Evolutionary conservation across 805 yeast species (phyloP), one percentile per base, ranked within the genome.

Genomic region (Brettanomyces custersianus): DNA sequence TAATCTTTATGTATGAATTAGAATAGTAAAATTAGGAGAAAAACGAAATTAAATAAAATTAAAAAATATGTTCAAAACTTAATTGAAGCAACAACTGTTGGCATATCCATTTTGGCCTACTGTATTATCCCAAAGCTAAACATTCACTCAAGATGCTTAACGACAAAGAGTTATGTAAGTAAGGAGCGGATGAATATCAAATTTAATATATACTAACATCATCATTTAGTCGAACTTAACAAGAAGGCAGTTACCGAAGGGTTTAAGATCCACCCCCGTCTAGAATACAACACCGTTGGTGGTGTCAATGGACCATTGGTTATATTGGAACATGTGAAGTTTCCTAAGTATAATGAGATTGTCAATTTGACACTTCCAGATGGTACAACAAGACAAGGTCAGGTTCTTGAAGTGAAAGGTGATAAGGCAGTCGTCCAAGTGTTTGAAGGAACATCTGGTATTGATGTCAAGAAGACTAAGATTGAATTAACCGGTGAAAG

Each of bases 221-320:
- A 63, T 46, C 68, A 64, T 47, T 51, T 63, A 43, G 63, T 64
- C 59, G 59, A 38, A 62, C 57, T 88, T 55, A 88, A 88, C 72
- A 85, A 86, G 60, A 77, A 76, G 59, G 96, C 97, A 33, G 96
- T 80, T 36, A 82, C 88, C 39, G 81, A 86, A 57, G 94, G 94
- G 49, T 87, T 87, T 68, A 79, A 83, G 45, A 78, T 88, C 55
- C 80, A 85, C 59, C 97, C 97, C 41, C 79, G 95, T 65, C 59
- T 83, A 51, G 82, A 80, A 52, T 92, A 92, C 66, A 92, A 92
- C 69, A 92, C 98, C 21, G 98, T 92, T 42, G 90, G 90, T 37
- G 97, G 97, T 62, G 94, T 92, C 54, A 92, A 94, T 62, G 99
- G 99, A 44, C 99, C 99, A 4, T 74, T 92, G 60, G 98, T 92